phyloP scores from a whole-genome alignment of 352 stramenopile species.

The Pythium insidiosum region DNA sequence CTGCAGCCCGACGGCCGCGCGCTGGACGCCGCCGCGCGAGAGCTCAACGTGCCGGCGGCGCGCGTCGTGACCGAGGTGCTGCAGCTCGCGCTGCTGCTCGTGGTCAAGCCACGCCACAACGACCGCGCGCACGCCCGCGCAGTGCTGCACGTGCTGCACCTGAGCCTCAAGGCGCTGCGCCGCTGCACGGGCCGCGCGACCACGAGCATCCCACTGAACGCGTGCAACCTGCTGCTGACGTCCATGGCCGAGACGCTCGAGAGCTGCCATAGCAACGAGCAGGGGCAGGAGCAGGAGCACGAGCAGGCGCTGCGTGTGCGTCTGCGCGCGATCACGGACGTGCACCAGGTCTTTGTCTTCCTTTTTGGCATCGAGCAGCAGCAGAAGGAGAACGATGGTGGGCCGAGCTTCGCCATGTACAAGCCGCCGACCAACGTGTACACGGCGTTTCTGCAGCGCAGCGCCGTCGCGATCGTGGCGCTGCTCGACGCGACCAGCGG shows the following conservation, averaged over 20 bases:
- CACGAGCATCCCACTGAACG: conserved; percentile 35
- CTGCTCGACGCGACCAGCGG: conserved; percentile 2
- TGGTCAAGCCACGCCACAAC: conserved; percentile 43
- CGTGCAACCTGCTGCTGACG: conserved; percentile 65
- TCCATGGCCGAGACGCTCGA: conserved; percentile 59
- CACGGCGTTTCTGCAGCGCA: conserved; percentile 53
- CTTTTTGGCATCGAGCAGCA: conserved; percentile 45
- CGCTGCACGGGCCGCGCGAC: not conserved
- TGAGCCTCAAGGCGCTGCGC: conserved; percentile 29
- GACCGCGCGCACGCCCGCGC: conserved; percentile 24
- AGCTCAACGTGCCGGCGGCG: conserved; percentile 52
- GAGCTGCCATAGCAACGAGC: conserved; percentile 2
- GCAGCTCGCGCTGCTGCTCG: conserved; percentile 61
- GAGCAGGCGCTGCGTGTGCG: not conserved
- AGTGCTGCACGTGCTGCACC: conserved; percentile 45
- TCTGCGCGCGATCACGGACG: conserved; percentile 32
- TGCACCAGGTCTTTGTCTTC: conserved; percentile 52
- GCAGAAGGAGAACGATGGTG: not conserved
- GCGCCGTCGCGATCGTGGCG: conserved; percentile 21
- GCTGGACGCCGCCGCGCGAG: conserved; percentile 22
- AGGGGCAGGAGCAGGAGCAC: conserved; percentile 1
- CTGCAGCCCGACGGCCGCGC: conserved; percentile 9
- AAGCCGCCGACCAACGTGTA: conserved; percentile 76
- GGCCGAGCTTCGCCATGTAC: conserved; percentile 65
- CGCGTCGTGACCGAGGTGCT: conserved; percentile 49